Base-by-base conservation (phyloP, 306 rosid species). In the Comarum palustre region DNA sequence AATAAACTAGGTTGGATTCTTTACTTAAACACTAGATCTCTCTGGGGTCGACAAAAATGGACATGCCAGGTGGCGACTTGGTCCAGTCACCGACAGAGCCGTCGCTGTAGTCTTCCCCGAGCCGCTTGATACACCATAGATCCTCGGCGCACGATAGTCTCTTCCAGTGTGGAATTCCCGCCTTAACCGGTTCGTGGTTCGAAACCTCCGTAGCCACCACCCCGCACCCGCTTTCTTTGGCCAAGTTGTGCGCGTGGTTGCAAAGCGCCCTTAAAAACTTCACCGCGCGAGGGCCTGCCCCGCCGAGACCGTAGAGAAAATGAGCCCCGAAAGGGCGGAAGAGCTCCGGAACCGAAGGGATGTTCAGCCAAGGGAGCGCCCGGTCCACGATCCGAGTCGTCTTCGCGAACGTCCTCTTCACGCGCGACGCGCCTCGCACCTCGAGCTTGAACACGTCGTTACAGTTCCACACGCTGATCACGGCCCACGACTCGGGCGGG, bases 1-100 rank as follows among this genome's bases (percentile, higher is more conserved):
- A 48, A 46, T 17, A 55, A 12, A 22, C 41, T 39, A 73, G 32
- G 36, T 73, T 8, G 29, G 50, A 73, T 73, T 79, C 72, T 60
- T 39, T 64, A 39, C 61, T 31, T 38, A 66, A 31, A n/a, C 72
- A 88, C 20, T 77, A 94, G 76, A 94, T 5, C 77, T 94, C 99
- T 76, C 99, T 89, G 1, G 99, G 99, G 74, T 94, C 99, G 76
- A 94, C 96, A 76, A 94, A 94, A 81, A 94, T 88, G 61, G 99
- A 89, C 77, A 48, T 17, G 47, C 84, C 96, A 13, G 97, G 88
- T 2, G 80, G 76, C 16, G 97, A 89, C 60, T 94, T 94, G 22
- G 99, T 89, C 99, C 99, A 94, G 82, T 94, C 99, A 79, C 97
- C 98, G 16, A 94, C 80, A 5, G 96, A 84, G 47, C 91, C 96